These are phyloP conservation scores for Camelina sativa DNA, from an alignment of 345 rosid genomes.

Conservation along the genomic window DNA sequence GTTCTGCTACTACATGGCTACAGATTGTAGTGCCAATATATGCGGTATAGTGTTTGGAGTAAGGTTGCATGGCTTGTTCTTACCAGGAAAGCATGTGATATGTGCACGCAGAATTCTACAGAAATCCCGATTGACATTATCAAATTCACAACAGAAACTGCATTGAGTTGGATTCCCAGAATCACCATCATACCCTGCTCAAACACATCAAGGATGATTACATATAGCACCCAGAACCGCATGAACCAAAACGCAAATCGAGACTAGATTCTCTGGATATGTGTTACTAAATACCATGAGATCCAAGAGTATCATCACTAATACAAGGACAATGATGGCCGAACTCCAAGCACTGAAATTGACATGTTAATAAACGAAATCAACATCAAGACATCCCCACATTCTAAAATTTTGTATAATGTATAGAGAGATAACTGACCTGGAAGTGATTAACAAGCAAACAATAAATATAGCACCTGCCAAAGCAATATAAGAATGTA, in stretches of 20 bases:
- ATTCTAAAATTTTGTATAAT: conserved; percentile 24
- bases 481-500: conserved; percentile 32
- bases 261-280: conserved; percentile 11
- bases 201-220: conserved; percentile 34
- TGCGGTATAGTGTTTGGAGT: conserved; percentile 27
- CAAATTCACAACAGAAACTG: conserved; percentile 92
- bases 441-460: conserved; percentile 78
- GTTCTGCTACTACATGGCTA: conserved; percentile 21
- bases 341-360: conserved; percentile 86
- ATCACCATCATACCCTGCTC: conserved; percentile 92
- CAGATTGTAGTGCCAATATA: conserved; percentile 5
- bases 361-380: conserved; percentile 34
- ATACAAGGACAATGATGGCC: conserved; percentile 72
- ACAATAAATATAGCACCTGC: conserved; percentile 89
- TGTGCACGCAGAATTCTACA: conserved; percentile 94
- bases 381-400: conserved; percentile 26
- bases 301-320: conserved; percentile 86
- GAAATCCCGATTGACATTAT: conserved; percentile 95
- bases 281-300: conserved; percentile 64
- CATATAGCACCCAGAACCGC: conserved; percentile 16
- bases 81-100: conserved; percentile 87
- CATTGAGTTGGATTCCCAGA: conserved; percentile 89
- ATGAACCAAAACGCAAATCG: conserved; percentile 24
- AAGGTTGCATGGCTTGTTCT: conserved; percentile 46
- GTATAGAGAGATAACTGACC: conserved; percentile 54